A percentile compares a stretch with the other conserved stretches of the same genome.
Conservation (phyloP, 208 protist genomes). For the Wallacemonas collosoma region DNA sequence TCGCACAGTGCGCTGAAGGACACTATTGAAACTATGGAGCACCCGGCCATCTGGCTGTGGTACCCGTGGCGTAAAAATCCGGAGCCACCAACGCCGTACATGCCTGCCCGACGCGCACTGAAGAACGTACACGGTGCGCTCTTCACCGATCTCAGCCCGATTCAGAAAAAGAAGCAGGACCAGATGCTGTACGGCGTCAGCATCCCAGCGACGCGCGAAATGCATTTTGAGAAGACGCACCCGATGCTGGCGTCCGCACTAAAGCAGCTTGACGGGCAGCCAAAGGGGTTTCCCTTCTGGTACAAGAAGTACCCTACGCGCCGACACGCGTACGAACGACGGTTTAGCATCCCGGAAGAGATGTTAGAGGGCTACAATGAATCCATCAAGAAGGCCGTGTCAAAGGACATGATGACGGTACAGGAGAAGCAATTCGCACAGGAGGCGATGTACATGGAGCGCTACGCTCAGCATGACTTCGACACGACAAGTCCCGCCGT, state of each 20-base stretch:
- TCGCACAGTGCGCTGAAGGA: conserved; percentile 85
- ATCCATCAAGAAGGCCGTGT: conserved; percentile 75
- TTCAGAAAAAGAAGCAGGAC: conserved; percentile 90
- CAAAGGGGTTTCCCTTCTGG: conserved; percentile 92
- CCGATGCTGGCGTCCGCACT: conserved; percentile 81
- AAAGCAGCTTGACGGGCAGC: conserved; percentile 72
- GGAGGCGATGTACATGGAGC: conserved; percentile 92
- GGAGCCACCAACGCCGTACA: conserved; percentile 86
- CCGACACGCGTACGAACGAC: conserved; percentile 88
- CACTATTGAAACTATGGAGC: conserved; percentile 85
- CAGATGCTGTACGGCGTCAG: conserved; percentile 90
- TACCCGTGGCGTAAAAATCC: conserved; percentile 94
- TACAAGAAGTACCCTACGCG: conserved; percentile 93
- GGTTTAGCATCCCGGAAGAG: conserved; percentile 87
- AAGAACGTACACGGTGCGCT: conserved; percentile 92
- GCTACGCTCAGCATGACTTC: conserved; percentile 91
- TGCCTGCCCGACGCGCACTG: conserved; percentile 85
- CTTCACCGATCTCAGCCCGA: conserved; percentile 73
- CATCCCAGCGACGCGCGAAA: conserved; percentile 73
- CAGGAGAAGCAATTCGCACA: conserved; percentile 89
- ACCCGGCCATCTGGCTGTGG: conserved; percentile 92
- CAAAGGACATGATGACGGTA: conserved; percentile 83
- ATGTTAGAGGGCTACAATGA: conserved; percentile 91
- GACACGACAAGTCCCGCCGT: conserved; percentile 88
- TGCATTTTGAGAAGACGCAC: conserved; percentile 85